Evolutionary conservation across 2,329 filamentous ascomycete genomes (phyloP), one percentile per base, ranked within the genome.

Genomic region (Aspergillus proliferans): DNA sequence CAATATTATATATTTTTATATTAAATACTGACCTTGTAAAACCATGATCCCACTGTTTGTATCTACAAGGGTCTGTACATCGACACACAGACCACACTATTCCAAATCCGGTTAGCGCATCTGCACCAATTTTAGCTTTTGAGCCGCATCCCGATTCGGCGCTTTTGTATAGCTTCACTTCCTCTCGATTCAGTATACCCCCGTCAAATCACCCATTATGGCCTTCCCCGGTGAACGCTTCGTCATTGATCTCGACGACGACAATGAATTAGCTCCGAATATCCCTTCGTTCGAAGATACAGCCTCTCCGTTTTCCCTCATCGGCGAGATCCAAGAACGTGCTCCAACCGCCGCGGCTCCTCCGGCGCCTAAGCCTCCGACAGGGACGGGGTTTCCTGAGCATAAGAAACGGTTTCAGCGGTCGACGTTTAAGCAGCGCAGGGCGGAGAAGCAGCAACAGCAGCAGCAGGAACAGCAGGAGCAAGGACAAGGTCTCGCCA

Each of bases 321-420:
- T 94, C 40, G 80, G 80, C 48, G 91, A 96, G 58, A 83, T 97
- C 54, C 79, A 86, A 60, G 92, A 97, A 72, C 86, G 87, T 53
- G 78, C 82, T 41, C 70, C 80, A 22, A 69, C 75, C 12, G 69
- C 76, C 12, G 59, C 67, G 42, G 21, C 65, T 10, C 58, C 71
- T 28, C 63, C 71, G 4, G 58, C 64, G 6, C 76, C 82, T 19
- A 84, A 81, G 54, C 77, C 86, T 4, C 84, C 86, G 7, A 76
- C 76, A 36, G 80, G 83, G 76, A 83, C 81, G 10, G 93, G 93
- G 1, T 97, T 97, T 58, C 93, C 93, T n/a, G 82, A 84, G 50
- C 91, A 90, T 67, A 93, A 87, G 68, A 89, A 87, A 66, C 83
- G 91, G 56, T 78, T 76, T 48, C 79, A 80, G 49, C 71, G 81